Evolutionary conservation across 495 filamentous ascomycete genomes (phyloP).

Genomic region (Hyaloscypha hepaticicola): DNA sequence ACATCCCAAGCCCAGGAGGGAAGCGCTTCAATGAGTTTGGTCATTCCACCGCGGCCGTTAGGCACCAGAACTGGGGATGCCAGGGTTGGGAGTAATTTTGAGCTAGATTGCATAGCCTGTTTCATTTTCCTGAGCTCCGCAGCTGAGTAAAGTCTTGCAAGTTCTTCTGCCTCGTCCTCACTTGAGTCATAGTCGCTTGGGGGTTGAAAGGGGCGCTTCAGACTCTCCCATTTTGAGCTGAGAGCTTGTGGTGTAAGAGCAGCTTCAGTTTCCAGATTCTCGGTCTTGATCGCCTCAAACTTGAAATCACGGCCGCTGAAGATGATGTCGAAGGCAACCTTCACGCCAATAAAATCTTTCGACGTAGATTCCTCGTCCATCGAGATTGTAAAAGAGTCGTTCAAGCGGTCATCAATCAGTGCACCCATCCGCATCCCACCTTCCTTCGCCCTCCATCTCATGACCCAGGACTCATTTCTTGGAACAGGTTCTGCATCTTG

Average conservation of each 20-base stretch:
- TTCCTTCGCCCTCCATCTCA: constrained; percentile 12
- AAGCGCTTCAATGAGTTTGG: background rate
- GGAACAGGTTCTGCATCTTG: background rate
- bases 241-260: background rate
- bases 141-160: too few relatives aligned
- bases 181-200: too few relatives aligned
- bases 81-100: too few relatives aligned
- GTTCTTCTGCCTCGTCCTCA: too few relatives aligned
- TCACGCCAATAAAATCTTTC: background rate
- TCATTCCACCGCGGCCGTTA: too few relatives aligned
- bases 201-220: too few relatives aligned
- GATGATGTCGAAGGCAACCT: background rate
- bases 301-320: background rate
- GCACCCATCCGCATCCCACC: background rate
- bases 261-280: too few relatives aligned
- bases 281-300: background rate
- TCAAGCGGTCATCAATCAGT: background rate
- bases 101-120: too few relatives aligned
- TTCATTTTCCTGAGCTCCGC: too few relatives aligned
- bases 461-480: constrained; percentile 1
- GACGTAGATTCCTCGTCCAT: background rate
- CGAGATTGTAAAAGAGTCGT: background rate
- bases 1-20: constrained; percentile 3
- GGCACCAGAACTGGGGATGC: background rate
- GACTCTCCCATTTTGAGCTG: too few relatives aligned